Percentiles rank a stretch among this genome's conserved stretches.
Conservation (phyloP, 1,284 basidiomycete genomes). For the Meira miltonrushii region DNA sequence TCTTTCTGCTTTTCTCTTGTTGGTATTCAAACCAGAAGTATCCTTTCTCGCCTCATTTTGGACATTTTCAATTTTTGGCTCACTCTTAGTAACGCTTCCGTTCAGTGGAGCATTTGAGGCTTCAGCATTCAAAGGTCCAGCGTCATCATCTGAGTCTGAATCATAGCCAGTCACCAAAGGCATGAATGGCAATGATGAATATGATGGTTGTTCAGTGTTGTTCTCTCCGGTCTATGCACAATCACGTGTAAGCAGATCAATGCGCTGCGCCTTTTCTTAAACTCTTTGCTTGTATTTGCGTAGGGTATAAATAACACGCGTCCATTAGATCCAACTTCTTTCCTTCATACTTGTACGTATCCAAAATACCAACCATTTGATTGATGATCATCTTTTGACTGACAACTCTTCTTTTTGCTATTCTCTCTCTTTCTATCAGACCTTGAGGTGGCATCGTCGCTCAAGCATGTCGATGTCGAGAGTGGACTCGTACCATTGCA, state of each 20-base stretch:
- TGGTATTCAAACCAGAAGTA: too few species aligned
- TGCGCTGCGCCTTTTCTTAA: too few species aligned
- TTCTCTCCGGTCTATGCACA: too few species aligned
- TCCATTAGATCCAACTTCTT: not conserved
- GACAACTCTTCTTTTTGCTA: not conserved
- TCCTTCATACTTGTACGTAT: constrained; percentile 5
- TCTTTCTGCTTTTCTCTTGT: too few species aligned
- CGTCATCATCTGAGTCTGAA: constrained; percentile 13
- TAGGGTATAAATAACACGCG: too few species aligned
- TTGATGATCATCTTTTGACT: not conserved
- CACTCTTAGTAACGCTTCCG: too few species aligned
- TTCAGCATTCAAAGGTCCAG: not conserved
- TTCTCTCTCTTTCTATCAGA: not conserved
- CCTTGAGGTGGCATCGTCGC: constrained; percentile 6
- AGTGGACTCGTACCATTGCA: not conserved
- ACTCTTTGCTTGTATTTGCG: too few species aligned
- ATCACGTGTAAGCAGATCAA: too few species aligned
- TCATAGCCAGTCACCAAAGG: constrained; percentile 15
- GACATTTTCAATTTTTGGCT: too few species aligned
- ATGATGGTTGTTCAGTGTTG: too few species aligned
- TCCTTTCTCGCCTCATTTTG: too few species aligned
- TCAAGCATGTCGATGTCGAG: constrained; percentile 2
- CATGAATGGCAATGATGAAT: not conserved
- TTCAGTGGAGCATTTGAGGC: too few species aligned
- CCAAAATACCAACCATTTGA: not conserved